Evolutionary conservation across 1,284 basidiomycete species (phyloP).

Genomic region (Fomitopsis palustris): DNA sequence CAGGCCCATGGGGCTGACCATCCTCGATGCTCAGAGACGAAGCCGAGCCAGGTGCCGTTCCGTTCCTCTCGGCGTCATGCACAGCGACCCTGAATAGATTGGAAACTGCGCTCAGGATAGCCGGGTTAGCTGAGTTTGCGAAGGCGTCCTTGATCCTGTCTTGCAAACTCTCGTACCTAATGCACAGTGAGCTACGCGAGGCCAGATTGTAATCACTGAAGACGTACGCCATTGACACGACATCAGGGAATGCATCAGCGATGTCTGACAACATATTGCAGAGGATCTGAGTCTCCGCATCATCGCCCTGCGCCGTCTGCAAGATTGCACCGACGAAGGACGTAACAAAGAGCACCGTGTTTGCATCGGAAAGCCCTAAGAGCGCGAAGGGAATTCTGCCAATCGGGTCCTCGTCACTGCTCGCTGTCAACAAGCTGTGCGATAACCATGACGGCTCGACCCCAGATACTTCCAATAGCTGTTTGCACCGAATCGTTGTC

Average conservation of each 20-base stretch:
- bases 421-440: constrained; percentile 26
- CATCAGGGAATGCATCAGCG: constrained; percentile 68
- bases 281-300: constrained; percentile 78
- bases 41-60: constrained; percentile 47
- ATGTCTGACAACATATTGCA: constrained; percentile 78
- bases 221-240: constrained; percentile 71
- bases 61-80: constrained; percentile 56
- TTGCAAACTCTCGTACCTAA: constrained; percentile 75
- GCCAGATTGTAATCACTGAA: neutral
- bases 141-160: constrained; percentile 79
- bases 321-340: constrained; percentile 80
- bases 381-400: constrained; percentile 54
- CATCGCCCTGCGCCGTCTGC: constrained; percentile 75
- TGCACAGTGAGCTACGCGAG: constrained; percentile 8
- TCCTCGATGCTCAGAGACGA: constrained; percentile 70
- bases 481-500: constrained; percentile 50
- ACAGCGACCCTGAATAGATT: constrained; percentile 70
- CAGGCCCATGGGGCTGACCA: constrained; percentile 32
- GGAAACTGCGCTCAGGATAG: constrained; percentile 69
- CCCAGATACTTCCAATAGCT: constrained; percentile 59
- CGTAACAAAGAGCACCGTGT: constrained; percentile 67
- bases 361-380: constrained; percentile 63
- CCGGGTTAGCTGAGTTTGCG: constrained; percentile 67
- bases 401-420: constrained; percentile 50
- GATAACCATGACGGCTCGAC: constrained; percentile 49